phyloP scores from a whole-genome alignment of 1,139 yeast species.

The Sugiyamaella novakii region DNA sequence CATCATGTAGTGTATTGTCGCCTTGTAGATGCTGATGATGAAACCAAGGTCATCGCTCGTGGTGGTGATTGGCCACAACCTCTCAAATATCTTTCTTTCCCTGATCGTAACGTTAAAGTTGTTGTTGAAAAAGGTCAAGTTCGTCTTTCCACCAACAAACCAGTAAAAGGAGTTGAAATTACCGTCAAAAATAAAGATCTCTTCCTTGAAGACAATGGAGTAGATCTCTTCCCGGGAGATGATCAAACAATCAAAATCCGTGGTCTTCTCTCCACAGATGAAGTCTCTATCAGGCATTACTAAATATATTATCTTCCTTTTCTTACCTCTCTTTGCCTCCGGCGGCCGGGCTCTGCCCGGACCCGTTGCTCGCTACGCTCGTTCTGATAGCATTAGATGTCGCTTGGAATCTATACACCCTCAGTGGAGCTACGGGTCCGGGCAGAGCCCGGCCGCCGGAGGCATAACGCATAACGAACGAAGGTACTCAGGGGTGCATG shows the following conservation, averaged over 20 bases:
- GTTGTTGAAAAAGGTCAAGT: slow-evolving; percentile 28
- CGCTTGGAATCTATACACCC: no score
- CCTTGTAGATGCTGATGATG: slow-evolving; percentile 24
- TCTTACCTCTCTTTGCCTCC: neutral
- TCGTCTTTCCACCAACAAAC: slow-evolving; percentile 39
- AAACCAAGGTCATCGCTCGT: slow-evolving; percentile 38
- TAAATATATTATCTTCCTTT: neutral
- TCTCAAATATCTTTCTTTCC: slow-evolving; percentile 47
- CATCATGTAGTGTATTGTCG: slow-evolving; percentile 26
- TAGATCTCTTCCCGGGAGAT: slow-evolving; percentile 50
- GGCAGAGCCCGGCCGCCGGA: neutral
- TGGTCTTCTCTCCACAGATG: slow-evolving; percentile 22
- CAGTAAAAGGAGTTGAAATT: slow-evolving; percentile 49
- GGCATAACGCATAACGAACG: no score
- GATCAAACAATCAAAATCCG: slow-evolving; percentile 22
- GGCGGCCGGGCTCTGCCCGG: neutral
- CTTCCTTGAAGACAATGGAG: slow-evolving; percentile 47
- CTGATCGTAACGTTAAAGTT: slow-evolving; percentile 29
- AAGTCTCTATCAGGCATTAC: slow-evolving; percentile 24
- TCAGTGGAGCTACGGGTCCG: neutral
- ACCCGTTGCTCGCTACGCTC: neutral
- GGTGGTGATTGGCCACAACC: slow-evolving; percentile 60
- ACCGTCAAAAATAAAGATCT: slow-evolving; percentile 30
- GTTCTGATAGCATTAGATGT: no score
- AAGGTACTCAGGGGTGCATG: no score